Base-by-base conservation (phyloP, 805 yeast species). In the Kodamaea leandrae region DNA sequence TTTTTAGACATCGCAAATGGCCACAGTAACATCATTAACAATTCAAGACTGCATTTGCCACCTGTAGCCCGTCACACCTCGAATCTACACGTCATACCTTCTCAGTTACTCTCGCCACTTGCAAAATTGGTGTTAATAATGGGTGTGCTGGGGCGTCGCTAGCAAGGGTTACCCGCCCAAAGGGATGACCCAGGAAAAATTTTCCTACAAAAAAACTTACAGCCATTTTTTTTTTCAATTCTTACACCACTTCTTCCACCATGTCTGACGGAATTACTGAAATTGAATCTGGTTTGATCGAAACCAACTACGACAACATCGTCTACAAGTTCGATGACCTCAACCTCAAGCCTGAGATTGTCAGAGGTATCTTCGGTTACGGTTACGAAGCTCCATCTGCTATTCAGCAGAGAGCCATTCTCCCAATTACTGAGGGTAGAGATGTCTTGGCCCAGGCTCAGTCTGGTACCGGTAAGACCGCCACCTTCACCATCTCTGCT, bases 391-490 rank as follows among this genome's bases (percentile, higher is more conserved):
- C 80, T 41, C 99, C 99, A 51, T 89, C 97, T 41, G 93, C 98
- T 43, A 93, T 93, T 72, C 99, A 93, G 74, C 90, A 89, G 61
- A 82, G 99, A 67, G 99, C 98, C 49, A 93, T 93, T 55, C 73
- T 85, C 69, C 99, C 95, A 64, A 90, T 93, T 66, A 84, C 89
- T 56, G 83, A 82, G 60, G 96, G 96, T 43, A 82, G 89, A 66
- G 99, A 93, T 67, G 95, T 90, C 41, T 80, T 93, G 49, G 99
- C 99, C 46, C 99, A 93, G 72, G 98, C 99, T 45, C 99, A 93
- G 71, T 88, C 96, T 26, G 99, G 99, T 69, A 93, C 99, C 37
- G 99, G 99, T 70, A 93, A 93, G 73, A 93, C 99, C 20, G 99
- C 98, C 50, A 93, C 99, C 36, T 93, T 93, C 75, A 78, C 97